Conservation (phyloP, 1,284 basidiomycete species). For the Ganoderma meredithae region DNA sequence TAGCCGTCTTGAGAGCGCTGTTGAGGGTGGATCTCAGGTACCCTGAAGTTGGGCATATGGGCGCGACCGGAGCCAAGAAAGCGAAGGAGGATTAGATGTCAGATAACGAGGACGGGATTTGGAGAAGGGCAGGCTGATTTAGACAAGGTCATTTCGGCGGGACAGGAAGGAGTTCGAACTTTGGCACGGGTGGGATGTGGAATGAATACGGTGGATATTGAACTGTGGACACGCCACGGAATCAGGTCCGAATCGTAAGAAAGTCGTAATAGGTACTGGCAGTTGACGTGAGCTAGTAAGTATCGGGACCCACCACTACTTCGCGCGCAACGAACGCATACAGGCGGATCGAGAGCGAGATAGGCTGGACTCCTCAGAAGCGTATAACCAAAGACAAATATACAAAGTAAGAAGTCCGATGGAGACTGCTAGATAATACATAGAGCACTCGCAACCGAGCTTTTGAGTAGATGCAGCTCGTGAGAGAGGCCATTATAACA, state of each 20-base stretch:
- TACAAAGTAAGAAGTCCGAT: background rate
- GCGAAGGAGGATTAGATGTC: conserved; percentile 6
- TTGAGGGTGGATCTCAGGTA: conserved; percentile 28
- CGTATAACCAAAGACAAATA: background rate
- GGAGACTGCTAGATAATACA: conserved; percentile 31
- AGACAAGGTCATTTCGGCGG: background rate
- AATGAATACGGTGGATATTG: background rate
- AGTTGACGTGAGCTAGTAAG: background rate
- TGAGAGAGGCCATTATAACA: conserved; percentile 22
- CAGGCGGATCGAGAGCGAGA: background rate
- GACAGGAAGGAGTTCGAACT: background rate
- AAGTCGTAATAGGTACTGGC: background rate
- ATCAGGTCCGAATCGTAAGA: background rate
- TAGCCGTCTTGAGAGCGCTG: conserved; percentile 28
- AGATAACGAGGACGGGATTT: background rate
- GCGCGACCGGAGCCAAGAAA: background rate
- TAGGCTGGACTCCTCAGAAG: background rate
- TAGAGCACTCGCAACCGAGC: conserved; percentile 12
- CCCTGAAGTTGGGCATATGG: background rate
- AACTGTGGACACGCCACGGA: background rate
- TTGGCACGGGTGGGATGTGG: background rate
- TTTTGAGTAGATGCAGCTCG: conserved; percentile 13
- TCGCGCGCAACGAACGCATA: background rate
- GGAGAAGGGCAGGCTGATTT: background rate
- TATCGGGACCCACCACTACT: background rate